Percentiles rank a stretch among this genome's conserved stretches.
Conservation (phyloP, 78 protist genomes). For the Pelomyxa schiedti region DNA sequence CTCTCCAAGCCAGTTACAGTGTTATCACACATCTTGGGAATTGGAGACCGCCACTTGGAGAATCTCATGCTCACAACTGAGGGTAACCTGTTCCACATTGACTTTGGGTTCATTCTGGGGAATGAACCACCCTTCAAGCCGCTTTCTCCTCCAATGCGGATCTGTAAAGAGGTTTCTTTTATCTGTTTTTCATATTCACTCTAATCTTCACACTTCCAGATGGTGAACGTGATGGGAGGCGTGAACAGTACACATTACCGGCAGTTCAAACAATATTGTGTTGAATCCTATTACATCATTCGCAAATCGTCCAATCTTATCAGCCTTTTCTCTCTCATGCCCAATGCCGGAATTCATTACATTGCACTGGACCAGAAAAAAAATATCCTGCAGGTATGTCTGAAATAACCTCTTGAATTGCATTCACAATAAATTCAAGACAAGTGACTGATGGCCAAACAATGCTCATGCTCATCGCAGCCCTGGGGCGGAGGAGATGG, state of each 20-base stretch:
- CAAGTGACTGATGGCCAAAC: too few species aligned
- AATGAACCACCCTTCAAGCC: constrained; percentile 83
- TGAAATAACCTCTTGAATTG: too few species aligned
- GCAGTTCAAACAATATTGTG: constrained; percentile 70
- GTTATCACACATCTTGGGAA: constrained; percentile 87
- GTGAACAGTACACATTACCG: constrained; percentile 37
- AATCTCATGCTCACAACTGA: constrained; percentile 73
- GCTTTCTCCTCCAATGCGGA: constrained; percentile 91
- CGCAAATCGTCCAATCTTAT: constrained; percentile 76
- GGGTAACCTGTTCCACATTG: constrained; percentile 89
- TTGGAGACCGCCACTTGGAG: constrained; percentile 92
- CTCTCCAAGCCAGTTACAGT: constrained; percentile 83
- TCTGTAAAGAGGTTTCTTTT: constrained; percentile 15
- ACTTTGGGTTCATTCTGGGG: constrained; percentile 94
- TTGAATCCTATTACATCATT: constrained; percentile 78
- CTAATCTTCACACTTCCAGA: constrained; percentile 43
- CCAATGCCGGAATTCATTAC: constrained; percentile 76
- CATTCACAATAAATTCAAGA: too few species aligned
- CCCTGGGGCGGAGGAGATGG: too few species aligned
- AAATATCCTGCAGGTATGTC: constrained; percentile 45
- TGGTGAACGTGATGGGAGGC: constrained; percentile 97
- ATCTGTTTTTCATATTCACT: background rate
- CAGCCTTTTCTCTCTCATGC: constrained; percentile 83
- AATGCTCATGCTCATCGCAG: too few species aligned
- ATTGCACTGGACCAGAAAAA: constrained; percentile 48